phyloP scores from a whole-genome alignment of 1,284 basidiomycete genomes.

The Malassezia cuniculi region DNA sequence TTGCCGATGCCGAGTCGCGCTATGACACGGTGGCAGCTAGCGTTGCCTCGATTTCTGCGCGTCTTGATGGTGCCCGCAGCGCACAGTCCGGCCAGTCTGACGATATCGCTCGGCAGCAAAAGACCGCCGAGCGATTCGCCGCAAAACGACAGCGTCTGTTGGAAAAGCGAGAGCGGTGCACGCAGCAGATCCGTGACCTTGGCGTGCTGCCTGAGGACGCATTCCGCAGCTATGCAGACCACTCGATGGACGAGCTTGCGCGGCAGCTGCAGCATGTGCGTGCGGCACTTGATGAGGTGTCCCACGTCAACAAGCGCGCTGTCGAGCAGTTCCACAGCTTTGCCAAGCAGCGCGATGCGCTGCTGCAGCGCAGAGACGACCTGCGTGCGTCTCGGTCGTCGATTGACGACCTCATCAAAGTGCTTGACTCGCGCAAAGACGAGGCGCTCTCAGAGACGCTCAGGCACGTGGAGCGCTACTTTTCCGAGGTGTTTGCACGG shows the following conservation, averaged over 20 bases:
- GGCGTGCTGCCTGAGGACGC: constrained; percentile 95
- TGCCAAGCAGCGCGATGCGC: constrained; percentile 87
- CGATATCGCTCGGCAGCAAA: constrained; percentile 74
- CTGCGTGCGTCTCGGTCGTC: constrained; percentile 74
- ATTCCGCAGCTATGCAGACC: constrained; percentile 79
- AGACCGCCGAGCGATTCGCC: constrained; percentile 83
- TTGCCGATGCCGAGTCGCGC: neutral
- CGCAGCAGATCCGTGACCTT: constrained; percentile 83
- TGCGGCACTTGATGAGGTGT: constrained; percentile 84
- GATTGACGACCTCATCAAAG: constrained; percentile 86
- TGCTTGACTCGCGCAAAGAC: constrained; percentile 90
- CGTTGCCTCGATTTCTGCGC: constrained; percentile 20
- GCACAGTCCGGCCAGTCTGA: constrained; percentile 75
- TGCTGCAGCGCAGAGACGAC: constrained; percentile 72
- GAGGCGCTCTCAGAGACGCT: constrained; percentile 97
- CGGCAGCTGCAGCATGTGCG: constrained; percentile 81
- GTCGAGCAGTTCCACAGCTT: constrained; percentile 97
- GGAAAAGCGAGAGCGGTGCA: constrained; percentile 78
- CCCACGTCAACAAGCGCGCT: constrained; percentile 98
- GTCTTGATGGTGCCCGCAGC: constrained; percentile 63
- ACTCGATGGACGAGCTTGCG: constrained; percentile 69
- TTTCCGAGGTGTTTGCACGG: constrained; percentile 90
- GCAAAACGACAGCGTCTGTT: constrained; percentile 75
- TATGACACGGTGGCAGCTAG: constrained; percentile 3
- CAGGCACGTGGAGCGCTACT: constrained; percentile 92